Conservation (phyloP, 73 alveolate species). For the Paramecium biaurelia region DNA sequence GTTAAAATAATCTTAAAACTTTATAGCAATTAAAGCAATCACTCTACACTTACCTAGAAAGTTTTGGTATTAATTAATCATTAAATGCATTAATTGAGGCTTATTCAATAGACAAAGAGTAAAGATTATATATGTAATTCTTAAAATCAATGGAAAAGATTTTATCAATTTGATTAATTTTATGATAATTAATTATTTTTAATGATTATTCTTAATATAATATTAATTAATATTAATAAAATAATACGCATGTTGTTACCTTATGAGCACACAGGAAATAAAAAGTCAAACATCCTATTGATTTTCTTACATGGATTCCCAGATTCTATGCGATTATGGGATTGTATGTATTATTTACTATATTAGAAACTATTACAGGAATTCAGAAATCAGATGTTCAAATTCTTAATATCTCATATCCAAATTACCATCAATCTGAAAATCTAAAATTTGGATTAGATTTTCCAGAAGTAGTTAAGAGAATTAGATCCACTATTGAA, state of each 20-base stretch:
- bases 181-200: not conserved
- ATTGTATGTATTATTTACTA: not conserved
- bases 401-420: conserved; percentile 42
- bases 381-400: not conserved
- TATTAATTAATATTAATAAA: not conserved
- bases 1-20: not conserved
- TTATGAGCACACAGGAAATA: conserved; percentile 59
- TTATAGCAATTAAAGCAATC: not conserved
- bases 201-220: not conserved
- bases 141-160: not conserved
- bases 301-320: conserved; percentile 62
- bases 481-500: conserved; percentile 52
- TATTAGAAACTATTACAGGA: conserved; percentile 16
- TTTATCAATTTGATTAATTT: not conserved
- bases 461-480: conserved; percentile 36
- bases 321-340: conserved; percentile 58
- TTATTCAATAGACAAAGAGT: conserved; percentile 15
- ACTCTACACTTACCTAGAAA: not conserved
- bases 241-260: conserved; percentile 42
- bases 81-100: not conserved
- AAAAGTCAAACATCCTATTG: conserved; percentile 32
- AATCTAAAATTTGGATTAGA: conserved; percentile 19
- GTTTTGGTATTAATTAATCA: not conserved
- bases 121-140: conserved; percentile 37
- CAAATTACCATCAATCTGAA: conserved; percentile 22